Evolutionary conservation across 2,329 filamentous ascomycete species (phyloP), one percentile per base, ranked within the genome.

Genomic region (Rutstroemia sp.): DNA sequence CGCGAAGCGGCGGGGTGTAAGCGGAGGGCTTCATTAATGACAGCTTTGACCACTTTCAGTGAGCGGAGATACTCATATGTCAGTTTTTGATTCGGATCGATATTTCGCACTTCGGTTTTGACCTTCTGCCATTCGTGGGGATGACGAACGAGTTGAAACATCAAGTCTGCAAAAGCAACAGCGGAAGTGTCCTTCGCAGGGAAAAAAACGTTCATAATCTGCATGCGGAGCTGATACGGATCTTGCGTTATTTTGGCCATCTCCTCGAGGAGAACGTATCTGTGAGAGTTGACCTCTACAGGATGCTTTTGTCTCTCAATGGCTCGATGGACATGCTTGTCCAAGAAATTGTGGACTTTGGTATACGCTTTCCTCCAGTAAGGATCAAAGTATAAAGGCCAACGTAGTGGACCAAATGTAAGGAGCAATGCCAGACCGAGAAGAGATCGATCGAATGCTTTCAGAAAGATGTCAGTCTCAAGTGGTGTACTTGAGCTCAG

Each of bases 401-500:
- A 42, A 57, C 48, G 25, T 49, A 61, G 27, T 8, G 30, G 27
- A 17, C 16, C 7, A 17, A 53, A 39, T 4, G 42, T 53, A 9
- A 53, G 51, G 36, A 53, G 51, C 23, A 53, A 47, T 6, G 42
- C 42, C 6, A 53, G 16, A 0, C 56, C 56, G 0, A 54, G 16
- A 10, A 57, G 54, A 30, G 48, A 47, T 4, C 19, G 25, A 12
- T 50, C 21, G 14, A 46, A 56, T 1, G 47, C 52, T 16, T 23
- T 21, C 10, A 57, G 40, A 3, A 51, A 58, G 3, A 54, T 17
- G 10, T 60, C 56, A 16, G 56, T 60, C 17, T 36, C 39, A 4
- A 34, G 6, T 16, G 50, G 39, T 12, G 39, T 34, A 16, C 44
- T 12, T 25, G 40, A 17, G 1, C n/a, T 30, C 2, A 52, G 39